These are phyloP conservation scores for Ormosia semicastrata DNA, from an alignment of 306 rosid genomes.

Conservation along the genomic window DNA sequence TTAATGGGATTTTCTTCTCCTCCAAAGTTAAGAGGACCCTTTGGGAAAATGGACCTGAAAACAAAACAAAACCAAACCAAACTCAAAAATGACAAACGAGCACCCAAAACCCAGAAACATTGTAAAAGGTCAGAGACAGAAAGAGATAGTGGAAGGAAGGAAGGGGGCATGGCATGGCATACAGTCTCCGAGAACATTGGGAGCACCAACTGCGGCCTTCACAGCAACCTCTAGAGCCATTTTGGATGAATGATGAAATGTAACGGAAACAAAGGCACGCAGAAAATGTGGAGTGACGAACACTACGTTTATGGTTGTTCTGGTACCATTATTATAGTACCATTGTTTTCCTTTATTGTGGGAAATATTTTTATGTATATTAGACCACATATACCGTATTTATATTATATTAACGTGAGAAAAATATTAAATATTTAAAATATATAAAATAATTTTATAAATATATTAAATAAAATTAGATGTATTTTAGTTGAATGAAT, in stretches of 20 bases:
- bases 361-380: too few species aligned
- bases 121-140: not conserved
- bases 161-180: not conserved
- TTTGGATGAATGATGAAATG: not conserved
- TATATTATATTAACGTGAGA: too few species aligned
- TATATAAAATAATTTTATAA: too few species aligned
- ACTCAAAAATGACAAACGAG: not conserved
- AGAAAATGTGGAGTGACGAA: not conserved
- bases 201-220: constrained; percentile 73
- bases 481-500: too few species aligned
- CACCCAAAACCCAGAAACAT: constrained; percentile 1
- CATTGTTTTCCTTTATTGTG: too few species aligned
- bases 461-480: too few species aligned
- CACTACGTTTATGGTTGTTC: too few species aligned
- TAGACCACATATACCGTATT: too few species aligned
- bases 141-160: not conserved
- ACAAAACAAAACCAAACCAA: not conserved
- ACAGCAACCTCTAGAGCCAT: constrained; percentile 68
- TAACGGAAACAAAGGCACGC: not conserved
- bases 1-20: constrained; percentile 73
- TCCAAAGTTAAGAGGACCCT: constrained; percentile 80
- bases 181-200: constrained; percentile 77
- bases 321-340: too few species aligned
- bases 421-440: too few species aligned
- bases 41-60: constrained; percentile 77